Evolutionary conservation across 208 protist genomes (phyloP).

Genomic region (Vickermania spadyakhi): DNA sequence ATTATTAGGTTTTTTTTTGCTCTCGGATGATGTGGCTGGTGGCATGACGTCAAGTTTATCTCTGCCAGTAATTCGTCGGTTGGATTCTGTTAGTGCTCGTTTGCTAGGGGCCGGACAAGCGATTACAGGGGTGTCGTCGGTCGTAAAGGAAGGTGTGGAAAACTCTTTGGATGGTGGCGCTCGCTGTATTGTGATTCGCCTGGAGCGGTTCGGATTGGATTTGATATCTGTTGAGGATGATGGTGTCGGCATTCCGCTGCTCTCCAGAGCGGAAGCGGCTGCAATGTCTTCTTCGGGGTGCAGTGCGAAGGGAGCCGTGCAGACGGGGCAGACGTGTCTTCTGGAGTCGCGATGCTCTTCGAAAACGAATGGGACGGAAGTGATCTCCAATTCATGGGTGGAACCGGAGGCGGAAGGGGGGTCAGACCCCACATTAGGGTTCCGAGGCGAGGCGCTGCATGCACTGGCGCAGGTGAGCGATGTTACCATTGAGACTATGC

Average conservation of each 20-base stretch:
- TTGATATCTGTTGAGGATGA: conserved; percentile 79
- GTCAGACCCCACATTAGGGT: conserved; percentile 74
- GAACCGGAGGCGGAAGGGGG: conserved; percentile 1
- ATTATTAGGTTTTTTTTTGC: too few species aligned
- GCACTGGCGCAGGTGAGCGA: conserved; percentile 81
- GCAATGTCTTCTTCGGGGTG: not conserved
- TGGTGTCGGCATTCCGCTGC: conserved; percentile 53
- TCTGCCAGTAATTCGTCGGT: conserved; percentile 17
- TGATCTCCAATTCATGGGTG: not conserved
- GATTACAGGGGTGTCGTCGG: conserved; percentile 70
- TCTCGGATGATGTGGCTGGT: too few species aligned
- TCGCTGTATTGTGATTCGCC: conserved; percentile 35
- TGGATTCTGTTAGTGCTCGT: conserved; percentile 61
- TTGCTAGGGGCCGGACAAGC: conserved; percentile 77
- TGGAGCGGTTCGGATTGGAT: conserved; percentile 58
- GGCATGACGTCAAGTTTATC: too few species aligned
- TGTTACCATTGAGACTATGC: conserved; percentile 68
- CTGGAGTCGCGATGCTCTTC: conserved; percentile 52
- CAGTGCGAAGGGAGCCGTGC: not conserved
- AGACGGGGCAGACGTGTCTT: conserved; percentile 6
- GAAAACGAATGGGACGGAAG: conserved; percentile 14
- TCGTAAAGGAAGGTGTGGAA: conserved; percentile 84
- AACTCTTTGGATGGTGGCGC: conserved; percentile 81
- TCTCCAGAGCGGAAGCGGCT: conserved; percentile 33
- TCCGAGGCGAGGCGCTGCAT: conserved; percentile 96